Evolutionary conservation across 306 rosid genomes (phyloP).

Genomic region (Coriaria nepalensis): DNA sequence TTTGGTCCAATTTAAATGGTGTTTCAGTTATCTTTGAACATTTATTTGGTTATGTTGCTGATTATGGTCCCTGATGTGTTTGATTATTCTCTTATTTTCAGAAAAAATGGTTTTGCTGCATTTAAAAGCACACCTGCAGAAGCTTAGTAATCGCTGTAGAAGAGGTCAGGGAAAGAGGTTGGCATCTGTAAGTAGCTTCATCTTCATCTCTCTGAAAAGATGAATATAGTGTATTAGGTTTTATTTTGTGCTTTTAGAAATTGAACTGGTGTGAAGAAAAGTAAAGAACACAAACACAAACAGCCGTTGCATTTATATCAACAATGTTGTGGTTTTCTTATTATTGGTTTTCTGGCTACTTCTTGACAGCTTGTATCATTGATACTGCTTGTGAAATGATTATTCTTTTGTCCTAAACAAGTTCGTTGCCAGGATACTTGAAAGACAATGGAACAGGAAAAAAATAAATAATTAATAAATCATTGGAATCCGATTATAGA

Average conservation of each 20-base stretch:
- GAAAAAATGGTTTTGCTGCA: slow-evolving; percentile 99
- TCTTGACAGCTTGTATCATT: slow-evolving; percentile 15
- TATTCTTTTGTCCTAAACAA: neutral
- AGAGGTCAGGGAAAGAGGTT: slow-evolving; percentile 36
- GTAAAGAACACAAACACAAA: slow-evolving; percentile 36
- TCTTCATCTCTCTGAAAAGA: slow-evolving; percentile 41
- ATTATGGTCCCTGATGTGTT: slow-evolving; percentile 6
- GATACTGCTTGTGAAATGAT: slow-evolving; percentile 9
- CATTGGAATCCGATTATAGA: too few species aligned
- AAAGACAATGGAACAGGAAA: too few species aligned
- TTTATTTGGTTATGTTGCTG: too few species aligned
- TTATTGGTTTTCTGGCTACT: slow-evolving; percentile 13
- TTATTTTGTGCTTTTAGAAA: slow-evolving; percentile 46
- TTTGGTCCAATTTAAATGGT: too few species aligned
- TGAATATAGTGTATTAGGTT: slow-evolving; percentile 8
- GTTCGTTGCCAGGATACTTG: too few species aligned
- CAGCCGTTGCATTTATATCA: slow-evolving; percentile 48
- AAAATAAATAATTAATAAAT: neutral
- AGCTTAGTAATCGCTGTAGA: slow-evolving; percentile 30
- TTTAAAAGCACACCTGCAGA: slow-evolving; percentile 54
- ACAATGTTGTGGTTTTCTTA: slow-evolving; percentile 47
- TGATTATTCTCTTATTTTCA: slow-evolving; percentile 30
- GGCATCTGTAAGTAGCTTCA: slow-evolving; percentile 43
- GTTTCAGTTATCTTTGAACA: too few species aligned
- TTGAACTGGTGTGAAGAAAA: slow-evolving; percentile 44